Conservation (phyloP, 306 rosid species). For the Cucurbita pepo region DNA sequence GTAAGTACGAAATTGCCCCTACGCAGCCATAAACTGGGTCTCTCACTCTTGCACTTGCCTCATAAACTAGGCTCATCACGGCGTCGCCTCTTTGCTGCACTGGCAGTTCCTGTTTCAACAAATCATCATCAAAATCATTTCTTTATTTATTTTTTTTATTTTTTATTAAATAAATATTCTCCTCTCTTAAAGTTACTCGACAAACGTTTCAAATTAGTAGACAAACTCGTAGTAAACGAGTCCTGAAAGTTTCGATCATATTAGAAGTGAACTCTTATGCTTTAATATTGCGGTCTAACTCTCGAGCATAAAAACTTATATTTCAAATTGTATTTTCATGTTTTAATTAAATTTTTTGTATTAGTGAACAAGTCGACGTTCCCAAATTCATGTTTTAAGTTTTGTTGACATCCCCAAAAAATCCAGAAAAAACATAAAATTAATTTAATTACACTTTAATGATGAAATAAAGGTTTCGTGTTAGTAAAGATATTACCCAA, state of each 20-base stretch:
- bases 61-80: constrained; percentile 85
- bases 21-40: constrained; percentile 92
- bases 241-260: too few relatives aligned
- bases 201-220: not conserved
- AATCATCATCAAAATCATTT: not conserved
- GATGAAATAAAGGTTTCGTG: not conserved
- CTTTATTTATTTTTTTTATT: not conserved
- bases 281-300: too few relatives aligned
- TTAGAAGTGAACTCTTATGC: too few relatives aligned
- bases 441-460: too few relatives aligned
- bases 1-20: constrained; percentile 68
- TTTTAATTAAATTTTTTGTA: too few relatives aligned
- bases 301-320: too few relatives aligned
- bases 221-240: too few relatives aligned
- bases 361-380: too few relatives aligned
- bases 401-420: too few relatives aligned
- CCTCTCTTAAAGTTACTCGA: not conserved
- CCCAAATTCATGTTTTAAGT: too few relatives aligned
- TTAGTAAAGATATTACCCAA: not conserved
- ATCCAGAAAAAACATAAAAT: too few relatives aligned
- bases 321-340: too few relatives aligned
- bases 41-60: constrained; percentile 80
- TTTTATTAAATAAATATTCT: not conserved
- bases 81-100: constrained; percentile 72
- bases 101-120: constrained; percentile 50